phyloP scores from a whole-genome alignment of 306 rosid genomes.

The Vigna nakashimae region DNA sequence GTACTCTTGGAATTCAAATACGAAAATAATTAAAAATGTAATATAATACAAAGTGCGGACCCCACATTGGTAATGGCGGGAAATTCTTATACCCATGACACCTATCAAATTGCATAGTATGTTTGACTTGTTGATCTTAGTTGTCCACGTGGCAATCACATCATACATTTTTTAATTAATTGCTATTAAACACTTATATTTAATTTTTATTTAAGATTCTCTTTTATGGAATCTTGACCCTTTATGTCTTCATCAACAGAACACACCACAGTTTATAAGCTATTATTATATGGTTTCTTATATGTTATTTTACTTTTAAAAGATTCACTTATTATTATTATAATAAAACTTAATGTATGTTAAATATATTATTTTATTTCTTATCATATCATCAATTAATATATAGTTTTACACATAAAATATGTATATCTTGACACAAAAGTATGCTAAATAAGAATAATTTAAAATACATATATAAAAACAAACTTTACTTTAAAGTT shows the following conservation, averaged over 20 bases:
- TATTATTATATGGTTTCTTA: no score
- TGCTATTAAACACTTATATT: background rate
- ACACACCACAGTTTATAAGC: no score
- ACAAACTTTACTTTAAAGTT: no score
- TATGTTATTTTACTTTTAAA: no score
- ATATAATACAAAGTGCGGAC: slow-evolving; percentile 10
- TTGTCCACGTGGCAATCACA: slow-evolving; percentile 39
- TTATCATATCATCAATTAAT: no score
- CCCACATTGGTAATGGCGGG: slow-evolving; percentile 39
- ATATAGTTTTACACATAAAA: no score
- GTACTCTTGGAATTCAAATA: background rate
- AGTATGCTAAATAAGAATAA: no score
- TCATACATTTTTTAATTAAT: background rate
- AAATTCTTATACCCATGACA: slow-evolving; percentile 35
- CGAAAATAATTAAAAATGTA: background rate
- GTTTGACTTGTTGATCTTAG: background rate
- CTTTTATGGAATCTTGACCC: slow-evolving; percentile 34
- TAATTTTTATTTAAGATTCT: slow-evolving; percentile 23
- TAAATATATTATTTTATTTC: no score
- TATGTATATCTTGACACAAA: no score
- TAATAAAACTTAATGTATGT: no score
- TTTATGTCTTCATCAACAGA: background rate
- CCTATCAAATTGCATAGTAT: background rate
- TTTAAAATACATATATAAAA: no score
- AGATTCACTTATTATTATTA: no score